A percentile compares a stretch with the other conserved stretches of the same genome.
These are phyloP conservation scores for Akebia trifoliata DNA, from an alignment of 164 flowering plant species.

Conservation along the genomic window DNA sequence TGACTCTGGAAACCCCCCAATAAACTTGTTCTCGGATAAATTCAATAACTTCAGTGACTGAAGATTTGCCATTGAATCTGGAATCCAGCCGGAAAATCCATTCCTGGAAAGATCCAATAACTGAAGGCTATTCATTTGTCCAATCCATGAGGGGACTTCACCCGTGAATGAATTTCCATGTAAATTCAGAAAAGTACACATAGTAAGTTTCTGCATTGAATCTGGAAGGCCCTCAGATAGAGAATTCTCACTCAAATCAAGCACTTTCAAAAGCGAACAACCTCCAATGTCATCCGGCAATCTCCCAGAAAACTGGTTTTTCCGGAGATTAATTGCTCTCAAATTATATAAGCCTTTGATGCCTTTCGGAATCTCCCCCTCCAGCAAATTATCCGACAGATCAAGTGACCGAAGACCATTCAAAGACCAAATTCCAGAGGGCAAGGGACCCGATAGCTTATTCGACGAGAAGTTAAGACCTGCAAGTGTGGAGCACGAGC, in stretches of 20 bases:
- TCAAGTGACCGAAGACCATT: conserved; percentile 60
- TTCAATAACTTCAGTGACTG: conserved; percentile 48
- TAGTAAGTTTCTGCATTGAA: conserved; percentile 53
- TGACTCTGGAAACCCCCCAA: conserved; percentile 66
- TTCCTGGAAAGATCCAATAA: conserved; percentile 75
- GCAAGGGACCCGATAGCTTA: conserved; percentile 63
- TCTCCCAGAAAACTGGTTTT: conserved; percentile 54
- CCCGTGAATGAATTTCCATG: conserved; percentile 51
- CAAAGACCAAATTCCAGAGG: conserved; percentile 62
- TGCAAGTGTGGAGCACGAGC: conserved; percentile 57
- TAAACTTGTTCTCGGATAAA: conserved; percentile 49
- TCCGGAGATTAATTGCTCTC: conserved; percentile 43
- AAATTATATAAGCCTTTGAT: conserved; percentile 45
- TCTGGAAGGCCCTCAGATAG: conserved; percentile 63
- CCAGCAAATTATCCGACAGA: conserved; percentile 63
- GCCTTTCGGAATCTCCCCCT: conserved; percentile 67
- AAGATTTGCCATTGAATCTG: conserved; percentile 54
- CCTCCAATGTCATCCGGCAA: conserved; percentile 73
- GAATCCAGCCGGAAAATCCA: conserved; percentile 59
- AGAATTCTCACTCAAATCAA: conserved; percentile 71
- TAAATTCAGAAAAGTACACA: conserved; percentile 54
- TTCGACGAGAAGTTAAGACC: conserved; percentile 64
- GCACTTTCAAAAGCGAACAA: conserved; percentile 45
- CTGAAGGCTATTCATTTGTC: conserved; percentile 61
- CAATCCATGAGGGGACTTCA: conserved; percentile 70